A percentile compares a stretch with the other conserved stretches of the same genome.
Evolutionary conservation across 768 basidiomycete species (phyloP).

Genomic region (Lactifluus echinatus): DNA sequence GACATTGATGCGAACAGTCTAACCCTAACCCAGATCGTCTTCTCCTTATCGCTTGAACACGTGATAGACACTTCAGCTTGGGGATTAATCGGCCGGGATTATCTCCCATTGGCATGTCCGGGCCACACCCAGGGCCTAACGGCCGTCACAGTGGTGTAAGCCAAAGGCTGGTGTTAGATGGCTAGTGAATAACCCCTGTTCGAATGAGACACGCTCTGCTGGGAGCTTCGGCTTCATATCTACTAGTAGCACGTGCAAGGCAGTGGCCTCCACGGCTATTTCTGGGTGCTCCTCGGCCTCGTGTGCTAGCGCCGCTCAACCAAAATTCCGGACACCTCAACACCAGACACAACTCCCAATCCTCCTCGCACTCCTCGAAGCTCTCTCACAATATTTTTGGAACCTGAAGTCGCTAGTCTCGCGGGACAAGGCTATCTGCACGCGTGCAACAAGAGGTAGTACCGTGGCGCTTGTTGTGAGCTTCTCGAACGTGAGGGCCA

Average conservation of each 20-base stretch:
- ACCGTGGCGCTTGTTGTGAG: not conserved
- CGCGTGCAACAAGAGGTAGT: not conserved
- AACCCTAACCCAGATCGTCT: too few species aligned
- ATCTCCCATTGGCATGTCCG: not conserved
- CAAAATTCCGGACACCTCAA: not conserved
- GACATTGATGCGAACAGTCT: too few species aligned
- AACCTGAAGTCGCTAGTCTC: not conserved
- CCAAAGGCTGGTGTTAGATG: not conserved
- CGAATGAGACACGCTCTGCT: too few species aligned
- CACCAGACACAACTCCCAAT: not conserved
- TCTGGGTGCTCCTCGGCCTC: not conserved
- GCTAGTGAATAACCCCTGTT: not conserved
- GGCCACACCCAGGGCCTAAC: not conserved
- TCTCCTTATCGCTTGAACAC: too few species aligned
- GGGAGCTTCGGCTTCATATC: too few species aligned
- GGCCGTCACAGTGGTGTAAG: not conserved
- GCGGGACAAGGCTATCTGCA: not conserved
- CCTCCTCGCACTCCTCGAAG: not conserved
- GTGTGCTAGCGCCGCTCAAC: not conserved
- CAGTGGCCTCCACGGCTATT: not conserved
- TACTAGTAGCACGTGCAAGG: not conserved
- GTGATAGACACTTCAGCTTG: too few species aligned
- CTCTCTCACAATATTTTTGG: not conserved
- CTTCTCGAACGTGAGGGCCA: constrained; percentile 3
- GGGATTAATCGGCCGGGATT: too few species aligned